Conservation (phyloP, 768 basidiomycete species). For the Cystoderma amianthinum region DNA sequence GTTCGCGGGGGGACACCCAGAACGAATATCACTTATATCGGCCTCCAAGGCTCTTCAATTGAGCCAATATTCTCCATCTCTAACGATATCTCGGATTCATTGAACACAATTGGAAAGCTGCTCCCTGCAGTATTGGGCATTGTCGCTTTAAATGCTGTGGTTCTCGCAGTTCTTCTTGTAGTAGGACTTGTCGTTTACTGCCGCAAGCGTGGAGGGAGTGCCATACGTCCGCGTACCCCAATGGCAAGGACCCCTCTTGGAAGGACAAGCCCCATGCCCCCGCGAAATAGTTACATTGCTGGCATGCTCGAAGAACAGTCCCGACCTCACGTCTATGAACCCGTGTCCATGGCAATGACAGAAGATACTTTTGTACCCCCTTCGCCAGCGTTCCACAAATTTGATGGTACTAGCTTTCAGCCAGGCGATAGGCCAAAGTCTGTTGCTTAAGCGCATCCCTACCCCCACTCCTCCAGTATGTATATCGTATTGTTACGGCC, state of each 20-base stretch:
- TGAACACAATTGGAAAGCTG: slow-evolving; percentile 57
- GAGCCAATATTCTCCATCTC: slow-evolving; percentile 48
- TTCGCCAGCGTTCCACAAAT: slow-evolving; percentile 46
- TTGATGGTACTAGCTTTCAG: slow-evolving; percentile 21
- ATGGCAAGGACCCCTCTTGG: slow-evolving; percentile 26
- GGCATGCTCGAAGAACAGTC: slow-evolving; percentile 12
- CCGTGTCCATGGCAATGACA: slow-evolving; percentile 64
- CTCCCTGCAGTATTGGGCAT: slow-evolving; percentile 72
- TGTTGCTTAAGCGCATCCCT: slow-evolving; percentile 20
- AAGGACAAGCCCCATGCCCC: slow-evolving; percentile 45
- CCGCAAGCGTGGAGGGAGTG: slow-evolving; percentile 32
- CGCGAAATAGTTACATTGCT: slow-evolving; percentile 33
- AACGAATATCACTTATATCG: slow-evolving; percentile 64
- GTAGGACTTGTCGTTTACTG: slow-evolving; percentile 48
- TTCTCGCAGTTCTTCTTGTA: slow-evolving; percentile 50
- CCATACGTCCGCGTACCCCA: slow-evolving; percentile 6
- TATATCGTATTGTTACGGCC: neutral
- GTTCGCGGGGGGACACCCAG: slow-evolving; percentile 58
- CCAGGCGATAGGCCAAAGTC: slow-evolving; percentile 38
- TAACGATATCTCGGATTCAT: slow-evolving; percentile 45
- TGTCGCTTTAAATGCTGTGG: slow-evolving; percentile 71
- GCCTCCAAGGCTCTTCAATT: slow-evolving; percentile 33
- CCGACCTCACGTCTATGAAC: slow-evolving; percentile 51
- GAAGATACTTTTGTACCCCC: slow-evolving; percentile 56
- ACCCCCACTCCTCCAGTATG: neutral